Conservation (phyloP, 306 rosid species). For the Quercus rubra region DNA sequence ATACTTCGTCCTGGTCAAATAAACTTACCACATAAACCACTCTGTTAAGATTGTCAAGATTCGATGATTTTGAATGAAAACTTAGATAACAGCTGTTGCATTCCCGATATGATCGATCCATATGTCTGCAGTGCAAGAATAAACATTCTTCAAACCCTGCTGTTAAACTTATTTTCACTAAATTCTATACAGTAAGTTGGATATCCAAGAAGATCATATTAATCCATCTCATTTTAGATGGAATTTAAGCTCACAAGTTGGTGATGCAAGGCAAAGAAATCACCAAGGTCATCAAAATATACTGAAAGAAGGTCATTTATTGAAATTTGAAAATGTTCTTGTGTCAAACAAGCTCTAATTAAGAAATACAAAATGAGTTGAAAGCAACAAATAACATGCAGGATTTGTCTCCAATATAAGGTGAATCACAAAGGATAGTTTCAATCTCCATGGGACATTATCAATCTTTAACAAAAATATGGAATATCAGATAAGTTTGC, state of each 20-base stretch:
- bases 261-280: background rate
- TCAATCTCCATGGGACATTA: background rate
- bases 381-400: background rate
- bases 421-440: background rate
- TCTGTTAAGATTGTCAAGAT: conserved; percentile 14
- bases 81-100: conserved; percentile 73
- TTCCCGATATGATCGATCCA: conserved; percentile 69
- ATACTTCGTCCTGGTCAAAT: background rate
- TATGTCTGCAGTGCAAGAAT: conserved; percentile 58
- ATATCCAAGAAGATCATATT: background rate
- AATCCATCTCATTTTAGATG: background rate
- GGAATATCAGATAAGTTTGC: background rate
- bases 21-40: background rate
- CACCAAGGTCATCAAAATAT: background rate
- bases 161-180: background rate
- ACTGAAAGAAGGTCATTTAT: background rate
- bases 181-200: background rate
- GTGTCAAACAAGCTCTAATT: background rate
- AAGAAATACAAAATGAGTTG: background rate
- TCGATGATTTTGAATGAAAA: conserved; percentile 62
- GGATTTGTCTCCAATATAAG: background rate
- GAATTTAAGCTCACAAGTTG: background rate
- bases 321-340: background rate
- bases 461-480: background rate
- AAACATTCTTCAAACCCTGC: background rate